Evolutionary conservation across 495 filamentous ascomycete species (phyloP), one percentile per base, ranked within the genome.

Genomic region (Aspergillus steynii): DNA sequence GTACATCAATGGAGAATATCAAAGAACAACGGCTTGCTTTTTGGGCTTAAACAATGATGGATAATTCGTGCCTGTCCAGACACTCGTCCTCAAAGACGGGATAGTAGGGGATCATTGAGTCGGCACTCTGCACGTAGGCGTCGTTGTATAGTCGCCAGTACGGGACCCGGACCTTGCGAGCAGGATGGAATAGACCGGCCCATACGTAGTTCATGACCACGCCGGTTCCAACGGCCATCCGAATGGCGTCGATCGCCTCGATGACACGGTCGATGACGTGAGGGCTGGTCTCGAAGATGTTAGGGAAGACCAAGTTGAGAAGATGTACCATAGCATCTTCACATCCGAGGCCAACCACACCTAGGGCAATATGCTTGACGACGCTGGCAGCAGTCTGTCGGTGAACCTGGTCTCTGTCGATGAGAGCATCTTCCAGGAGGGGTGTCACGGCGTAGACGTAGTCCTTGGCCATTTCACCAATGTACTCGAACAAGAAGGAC

Each of bases 391-490:
- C 95, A 1, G 96, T 98, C 71, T 99, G 96, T 20, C 96, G 88
- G 76, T 99, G 96, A 5, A 99, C 96, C 77, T 99, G 96, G 73
- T 99, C 96, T 50, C 96, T 88, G 75, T 99, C 96, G 76, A 96
- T 96, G 56, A 99, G 87, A 3, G 96, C 96, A 71, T 99, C 96
- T 72, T 98, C 95, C 7, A 99, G 88, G 15, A 99, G 80, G n/a
- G 96, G 95, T 15, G 92, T 97, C 32, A 98, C 90, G 9, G 96
- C 96, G 71, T 98, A 99, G 74, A 98, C 93, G 74, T 99, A 99
- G 73, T 99, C 96, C 75, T 97, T 98, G 61, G 92, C 93, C 96
- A 99, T 97, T 75, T 99, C 95, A 55, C 95, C 95, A 70, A 99
- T 99, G 77, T 99, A 99, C 66, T 99, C 95, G 70, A 98, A 98